phyloP scores from a whole-genome alignment of 2,329 filamentous ascomycete genomes.

The Fusarium floridanum region DNA sequence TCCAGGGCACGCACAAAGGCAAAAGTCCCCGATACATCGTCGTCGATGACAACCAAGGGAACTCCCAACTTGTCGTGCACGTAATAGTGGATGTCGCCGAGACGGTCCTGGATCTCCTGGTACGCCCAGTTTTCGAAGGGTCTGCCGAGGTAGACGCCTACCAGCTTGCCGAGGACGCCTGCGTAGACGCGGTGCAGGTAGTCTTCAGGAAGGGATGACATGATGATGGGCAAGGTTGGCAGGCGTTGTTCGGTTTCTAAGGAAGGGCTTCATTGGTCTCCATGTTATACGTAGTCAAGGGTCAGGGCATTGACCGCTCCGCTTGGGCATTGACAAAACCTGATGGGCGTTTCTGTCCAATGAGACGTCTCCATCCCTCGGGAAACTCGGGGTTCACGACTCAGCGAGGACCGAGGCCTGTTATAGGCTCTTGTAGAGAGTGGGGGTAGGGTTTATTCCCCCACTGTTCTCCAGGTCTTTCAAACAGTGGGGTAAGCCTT shows the following conservation, averaged over 20 bases:
- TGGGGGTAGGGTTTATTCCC: background rate
- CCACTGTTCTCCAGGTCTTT: background rate
- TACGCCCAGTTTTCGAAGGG: conserved; percentile 19
- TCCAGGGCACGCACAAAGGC: conserved; percentile 16
- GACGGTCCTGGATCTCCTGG: conserved; percentile 10
- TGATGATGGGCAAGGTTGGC: background rate
- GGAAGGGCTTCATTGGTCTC: background rate
- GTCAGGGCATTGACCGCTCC: background rate
- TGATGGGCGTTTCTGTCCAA: background rate
- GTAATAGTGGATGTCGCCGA: conserved; percentile 15
- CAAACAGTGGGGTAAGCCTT: no score
- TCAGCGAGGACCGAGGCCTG: background rate
- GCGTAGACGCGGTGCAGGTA: conserved; percentile 20
- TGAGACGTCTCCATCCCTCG: background rate
- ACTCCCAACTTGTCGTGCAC: conserved; percentile 16
- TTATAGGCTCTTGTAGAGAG: background rate
- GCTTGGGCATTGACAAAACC: background rate
- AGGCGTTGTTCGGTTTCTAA: background rate
- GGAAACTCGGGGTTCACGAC: background rate
- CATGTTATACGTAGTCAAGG: background rate
- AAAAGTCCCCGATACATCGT: conserved; percentile 20
- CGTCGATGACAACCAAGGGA: conserved; percentile 17
- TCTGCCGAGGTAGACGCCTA: conserved; percentile 20
- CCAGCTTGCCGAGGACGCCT: conserved; percentile 18
- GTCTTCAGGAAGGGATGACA: conserved; percentile 12